Conservation (phyloP, 106 monocot species). For the Platanthera guangdongensis region DNA sequence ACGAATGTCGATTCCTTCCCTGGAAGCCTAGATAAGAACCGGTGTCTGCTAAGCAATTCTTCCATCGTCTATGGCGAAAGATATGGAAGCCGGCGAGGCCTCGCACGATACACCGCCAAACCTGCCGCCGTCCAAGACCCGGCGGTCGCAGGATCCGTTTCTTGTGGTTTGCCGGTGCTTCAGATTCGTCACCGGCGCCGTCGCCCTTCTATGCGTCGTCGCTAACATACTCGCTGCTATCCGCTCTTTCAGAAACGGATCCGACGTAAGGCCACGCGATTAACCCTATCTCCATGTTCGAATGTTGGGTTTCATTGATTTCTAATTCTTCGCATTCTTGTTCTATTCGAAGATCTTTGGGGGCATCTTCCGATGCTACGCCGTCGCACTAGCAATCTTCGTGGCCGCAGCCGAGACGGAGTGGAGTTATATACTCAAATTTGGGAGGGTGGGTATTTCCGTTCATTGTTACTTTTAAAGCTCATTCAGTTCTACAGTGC, state of each 20-base stretch:
- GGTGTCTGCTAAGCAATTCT: slow-evolving; percentile 8
- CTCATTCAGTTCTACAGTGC: background rate
- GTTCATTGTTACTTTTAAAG: background rate
- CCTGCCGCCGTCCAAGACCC: slow-evolving; percentile 1
- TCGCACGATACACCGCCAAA: slow-evolving; percentile 13
- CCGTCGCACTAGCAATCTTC: slow-evolving; percentile 61
- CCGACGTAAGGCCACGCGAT: slow-evolving; percentile 27
- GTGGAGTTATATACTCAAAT: slow-evolving; percentile 67
- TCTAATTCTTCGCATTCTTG: background rate
- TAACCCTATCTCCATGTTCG: background rate
- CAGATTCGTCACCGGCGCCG: slow-evolving; percentile 56
- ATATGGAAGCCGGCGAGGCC: slow-evolving; percentile 12
- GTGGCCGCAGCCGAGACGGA: slow-evolving; percentile 77
- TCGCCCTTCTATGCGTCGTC: slow-evolving; percentile 65
- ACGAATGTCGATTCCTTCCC: too few species aligned
- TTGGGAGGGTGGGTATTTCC: slow-evolving; percentile 38
- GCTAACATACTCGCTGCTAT: slow-evolving; percentile 75
- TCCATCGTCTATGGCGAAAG: background rate
- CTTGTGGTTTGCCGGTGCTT: slow-evolving; percentile 79
- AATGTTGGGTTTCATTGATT: background rate
- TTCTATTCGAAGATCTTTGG: slow-evolving; percentile 56
- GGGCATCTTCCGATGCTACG: slow-evolving; percentile 97
- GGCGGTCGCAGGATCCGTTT: slow-evolving; percentile 47
- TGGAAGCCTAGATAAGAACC: too few species aligned
- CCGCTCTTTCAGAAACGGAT: slow-evolving; percentile 48